A percentile compares a stretch with the other conserved stretches of the same genome.
Conservation (phyloP, 1,139 yeast species). For the Candida buenavistaensis region DNA sequence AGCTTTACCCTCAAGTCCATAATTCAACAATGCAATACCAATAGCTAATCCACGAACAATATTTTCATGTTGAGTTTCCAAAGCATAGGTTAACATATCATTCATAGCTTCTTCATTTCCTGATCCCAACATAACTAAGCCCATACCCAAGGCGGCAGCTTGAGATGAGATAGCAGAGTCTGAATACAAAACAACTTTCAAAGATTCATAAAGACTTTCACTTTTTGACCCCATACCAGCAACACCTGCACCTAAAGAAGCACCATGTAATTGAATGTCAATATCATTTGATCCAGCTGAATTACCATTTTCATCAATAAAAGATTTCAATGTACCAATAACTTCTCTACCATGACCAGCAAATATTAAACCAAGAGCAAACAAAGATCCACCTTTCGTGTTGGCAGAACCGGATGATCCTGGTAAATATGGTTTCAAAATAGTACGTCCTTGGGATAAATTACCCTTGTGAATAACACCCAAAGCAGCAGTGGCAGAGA, state of each 20-base stretch:
- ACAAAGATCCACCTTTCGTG: constrained; percentile 94
- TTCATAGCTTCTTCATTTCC: constrained; percentile 69
- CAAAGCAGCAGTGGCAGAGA: constrained; percentile 95
- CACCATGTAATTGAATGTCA: constrained; percentile 93
- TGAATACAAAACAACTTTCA: constrained; percentile 80
- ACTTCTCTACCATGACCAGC: constrained; percentile 97
- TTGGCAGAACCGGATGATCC: constrained; percentile 79
- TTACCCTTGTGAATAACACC: constrained; percentile 98
- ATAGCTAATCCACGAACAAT: constrained; percentile 89
- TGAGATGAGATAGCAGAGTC: constrained; percentile 96
- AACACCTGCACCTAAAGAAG: constrained; percentile 92
- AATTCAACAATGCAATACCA: constrained; percentile 84
- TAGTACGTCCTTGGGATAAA: constrained; percentile 83
- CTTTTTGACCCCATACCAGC: constrained; percentile 95
- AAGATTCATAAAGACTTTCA: constrained; percentile 73
- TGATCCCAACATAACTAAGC: constrained; percentile 94
- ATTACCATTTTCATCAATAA: constrained; percentile 67
- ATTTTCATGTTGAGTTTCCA: constrained; percentile 94
- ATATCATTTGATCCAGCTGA: constrained; percentile 71
- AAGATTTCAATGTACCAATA: constrained; percentile 73
- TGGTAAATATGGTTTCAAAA: constrained; percentile 89
- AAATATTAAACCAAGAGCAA: constrained; percentile 89
- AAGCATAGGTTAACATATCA: constrained; percentile 90
- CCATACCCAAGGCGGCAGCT: constrained; percentile 97
- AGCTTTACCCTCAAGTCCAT: constrained; percentile 83